Base-by-base conservation (phyloP, 2,329 filamentous ascomycete genomes). In the Pseudogymnoascus sp. region DNA sequence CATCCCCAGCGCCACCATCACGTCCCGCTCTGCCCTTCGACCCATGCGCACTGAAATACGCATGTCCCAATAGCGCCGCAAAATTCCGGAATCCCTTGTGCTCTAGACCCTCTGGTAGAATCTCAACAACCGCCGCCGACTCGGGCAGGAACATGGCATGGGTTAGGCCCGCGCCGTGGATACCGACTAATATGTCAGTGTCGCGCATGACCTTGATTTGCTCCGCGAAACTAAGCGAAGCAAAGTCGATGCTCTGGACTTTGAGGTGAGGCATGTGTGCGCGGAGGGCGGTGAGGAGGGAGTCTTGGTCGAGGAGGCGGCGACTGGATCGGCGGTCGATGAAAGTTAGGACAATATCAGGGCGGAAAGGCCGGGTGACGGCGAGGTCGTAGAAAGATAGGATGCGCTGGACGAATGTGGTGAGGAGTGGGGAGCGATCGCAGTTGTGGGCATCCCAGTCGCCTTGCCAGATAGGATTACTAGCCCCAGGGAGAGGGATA, bases 21-120 rank as follows among this genome's bases (percentile, higher is more conserved):
- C 14, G 14, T 12, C 20, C 28, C 32, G 30, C 39, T 16, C 62
- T 12, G 18, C 61, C 58, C 9, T 60, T 62, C 14, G 47, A 61
- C 7, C 69, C 73, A 61, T 77, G 73, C 4, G 70, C 65, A 30
- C 70, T 69, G 57, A 76, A 76, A 66, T 78, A 78, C 9, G 61
- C 65, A 16, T 73, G 67, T 0, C 73, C 73, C 9, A 69, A 64
- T 67, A 77, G 69, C 38, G 65, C 68, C 4, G 75, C 76, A 2
- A 78, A 61, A 65, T 78, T 78, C 22, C 74, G 70, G 63, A 78
- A 79, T 1, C 73, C 74, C 62, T 70, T 71, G 62, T 74, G 68
- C 18, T 68, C 64, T 16, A 76, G 62, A 6, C 67, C 68, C 2
- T 65, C 62, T 3, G 77, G 77, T 32, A 74, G 65, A 28, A 79